Base-by-base conservation (phyloP, 768 basidiomycete genomes). In the Hirschioporus abietinus region DNA sequence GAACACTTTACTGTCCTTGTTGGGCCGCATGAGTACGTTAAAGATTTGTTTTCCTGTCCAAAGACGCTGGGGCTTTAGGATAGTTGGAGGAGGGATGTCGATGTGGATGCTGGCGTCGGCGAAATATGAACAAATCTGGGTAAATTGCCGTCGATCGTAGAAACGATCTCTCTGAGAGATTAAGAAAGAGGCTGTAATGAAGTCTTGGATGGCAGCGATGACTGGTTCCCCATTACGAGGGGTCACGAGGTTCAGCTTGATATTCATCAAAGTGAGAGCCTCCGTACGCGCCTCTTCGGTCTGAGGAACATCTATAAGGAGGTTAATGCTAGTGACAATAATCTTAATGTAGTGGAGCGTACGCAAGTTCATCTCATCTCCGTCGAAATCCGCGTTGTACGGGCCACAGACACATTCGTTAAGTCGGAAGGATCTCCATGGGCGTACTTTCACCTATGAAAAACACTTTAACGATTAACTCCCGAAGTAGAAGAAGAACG, bases 21-120 rank as follows among this genome's bases (percentile, higher is more conserved):
- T 97, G 5, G 97, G 97, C 10, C 91, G 88, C 92, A 99, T 98
- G 61, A 99, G 88, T 35, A 95, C 89, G 74, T 93, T 95, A 83
- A 98, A 99, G n/a, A 99, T 83, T 73, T 99, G 97, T 74, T 99
- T 99, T 34, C 97, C 97, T 0, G 97, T 99, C 97, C 97, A 99
- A 1, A 99, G 79, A 23, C 92, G 85, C 26, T 86, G 84, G 10
- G 97, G 97, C 75, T 97, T 99, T 86, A 90, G 88, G 67, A 99
- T 94, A 0, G 92, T 88, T 0, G 97, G 97, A 0, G 95, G 94
- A 12, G 97, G 97, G 63, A 99, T 88, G 73, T 99, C 96, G 73
- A 99, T 95, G 30, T 96, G 91, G 59, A 95, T 78, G 71, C 91
- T 85, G 26, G 94, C 96, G 72, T 99, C 97, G 20, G 85, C 91